Conservation (phyloP, 345 rosid species). For the Garcia nutans region DNA sequence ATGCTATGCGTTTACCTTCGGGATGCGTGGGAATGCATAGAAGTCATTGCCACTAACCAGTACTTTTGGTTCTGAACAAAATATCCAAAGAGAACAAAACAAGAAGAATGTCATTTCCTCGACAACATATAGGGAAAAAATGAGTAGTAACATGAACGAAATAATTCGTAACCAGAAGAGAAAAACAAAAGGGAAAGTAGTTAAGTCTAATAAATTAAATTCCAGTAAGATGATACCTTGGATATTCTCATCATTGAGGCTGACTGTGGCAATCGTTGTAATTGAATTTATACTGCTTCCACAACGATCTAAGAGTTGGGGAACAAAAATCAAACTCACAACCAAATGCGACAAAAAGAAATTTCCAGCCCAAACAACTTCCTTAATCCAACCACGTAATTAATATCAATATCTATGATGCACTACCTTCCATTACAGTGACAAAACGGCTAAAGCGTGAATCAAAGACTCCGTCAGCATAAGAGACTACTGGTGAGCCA, state of each 20-base stretch:
- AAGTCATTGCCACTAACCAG: conserved; percentile 77
- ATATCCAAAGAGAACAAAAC: conserved; percentile 1
- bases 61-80: conserved; percentile 63
- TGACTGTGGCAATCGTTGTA: conserved; percentile 55
- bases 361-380: neutral
- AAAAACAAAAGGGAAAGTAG: neutral
- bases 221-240: conserved; percentile 46
- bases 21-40: conserved; percentile 92
- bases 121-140: neutral
- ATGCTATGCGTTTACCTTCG: conserved; percentile 66
- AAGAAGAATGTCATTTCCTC: conserved; percentile 9
- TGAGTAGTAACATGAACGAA: neutral
- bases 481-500: conserved; percentile 59
- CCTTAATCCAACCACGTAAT: neutral
- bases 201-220: neutral
- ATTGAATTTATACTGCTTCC: conserved; percentile 50
- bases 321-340: neutral
- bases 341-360: neutral
- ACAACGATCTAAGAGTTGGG: conserved; percentile 56
- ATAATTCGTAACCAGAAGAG: neutral
- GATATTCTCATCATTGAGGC: conserved; percentile 42
- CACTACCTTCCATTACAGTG: conserved; percentile 81
- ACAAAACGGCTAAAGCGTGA: conserved; percentile 57
- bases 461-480: conserved; percentile 91
- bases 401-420: neutral